A percentile compares a stretch with the other conserved stretches of the same genome.
Evolutionary conservation across 495 filamentous ascomycete species (phyloP).

Genomic region (Amphirosellinia nigrospora): DNA sequence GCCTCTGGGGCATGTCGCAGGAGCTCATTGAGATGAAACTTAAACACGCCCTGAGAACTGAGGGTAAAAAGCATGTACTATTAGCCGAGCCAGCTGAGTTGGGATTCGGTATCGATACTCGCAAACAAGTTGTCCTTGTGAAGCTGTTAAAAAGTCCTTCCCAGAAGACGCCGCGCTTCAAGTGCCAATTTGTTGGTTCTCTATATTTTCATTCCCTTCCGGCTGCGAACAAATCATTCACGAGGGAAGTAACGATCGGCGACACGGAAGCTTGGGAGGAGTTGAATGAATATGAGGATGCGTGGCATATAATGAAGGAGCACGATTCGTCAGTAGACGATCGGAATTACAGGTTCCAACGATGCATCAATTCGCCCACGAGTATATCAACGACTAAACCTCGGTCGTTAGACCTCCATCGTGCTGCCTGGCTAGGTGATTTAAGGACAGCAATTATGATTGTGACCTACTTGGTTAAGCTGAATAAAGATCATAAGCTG

Average conservation of each 20-base stretch:
- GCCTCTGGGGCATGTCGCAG: constrained; percentile 1
- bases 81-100: no score
- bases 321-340: not conserved
- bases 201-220: not conserved
- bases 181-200: constrained; percentile 13
- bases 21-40: not conserved
- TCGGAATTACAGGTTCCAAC: not conserved
- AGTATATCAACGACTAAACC: not conserved
- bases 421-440: not conserved
- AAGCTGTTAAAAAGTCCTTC: not conserved
- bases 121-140: not conserved
- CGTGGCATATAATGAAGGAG: not conserved
- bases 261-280: constrained; percentile 10
- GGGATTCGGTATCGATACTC: not conserved
- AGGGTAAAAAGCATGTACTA: not conserved
- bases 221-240: no score
- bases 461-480: not conserved
- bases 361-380: not conserved
- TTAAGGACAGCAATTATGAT: not conserved
- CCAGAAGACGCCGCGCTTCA: not conserved
- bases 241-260: not conserved
- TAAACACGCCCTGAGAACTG: not conserved
- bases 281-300: not conserved
- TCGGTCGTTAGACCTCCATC: not conserved
- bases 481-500: not conserved